Percentiles rank a stretch among this genome's conserved stretches.
phyloP scores from a whole-genome alignment of 176 grass and related monocot species.

The Echinochloa phyllopogon region DNA sequence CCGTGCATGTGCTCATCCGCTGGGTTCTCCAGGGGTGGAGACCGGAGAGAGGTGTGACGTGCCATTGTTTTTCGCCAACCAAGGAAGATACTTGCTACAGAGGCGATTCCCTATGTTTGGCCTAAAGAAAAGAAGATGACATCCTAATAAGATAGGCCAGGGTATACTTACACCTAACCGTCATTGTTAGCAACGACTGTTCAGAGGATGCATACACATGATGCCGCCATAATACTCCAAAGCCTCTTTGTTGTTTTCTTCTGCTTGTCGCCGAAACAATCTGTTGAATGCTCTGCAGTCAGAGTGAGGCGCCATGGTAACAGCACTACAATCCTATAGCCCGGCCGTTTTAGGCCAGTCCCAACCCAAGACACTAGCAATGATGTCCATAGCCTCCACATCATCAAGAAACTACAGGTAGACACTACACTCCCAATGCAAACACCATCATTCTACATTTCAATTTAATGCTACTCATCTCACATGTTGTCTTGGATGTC shows the following conservation, averaged over 20 bases:
- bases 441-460: no score
- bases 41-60: not conserved
- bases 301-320: not conserved
- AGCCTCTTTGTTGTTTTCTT: not conserved
- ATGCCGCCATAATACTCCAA: not conserved
- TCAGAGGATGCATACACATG: not conserved
- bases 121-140: conserved; percentile 32
- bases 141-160: not conserved
- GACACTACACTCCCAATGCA: no score
- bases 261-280: not conserved
- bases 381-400: no score
- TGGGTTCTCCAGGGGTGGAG: not conserved
- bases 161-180: not conserved
- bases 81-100: conserved; percentile 45
- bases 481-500: no score
- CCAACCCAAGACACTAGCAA: no score
- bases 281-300: not conserved
- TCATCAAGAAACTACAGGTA: no score
- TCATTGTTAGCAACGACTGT: not conserved
- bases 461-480: no score
- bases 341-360: no score
- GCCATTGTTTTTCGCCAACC: conserved; percentile 30
- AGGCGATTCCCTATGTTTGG: conserved; percentile 43
- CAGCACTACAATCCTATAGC: not conserved
- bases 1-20: not conserved